A percentile compares a stretch with the other conserved stretches of the same genome.
Evolutionary conservation across 2,329 filamentous ascomycete genomes (phyloP).

Genomic region (Tympanopsis confertula): DNA sequence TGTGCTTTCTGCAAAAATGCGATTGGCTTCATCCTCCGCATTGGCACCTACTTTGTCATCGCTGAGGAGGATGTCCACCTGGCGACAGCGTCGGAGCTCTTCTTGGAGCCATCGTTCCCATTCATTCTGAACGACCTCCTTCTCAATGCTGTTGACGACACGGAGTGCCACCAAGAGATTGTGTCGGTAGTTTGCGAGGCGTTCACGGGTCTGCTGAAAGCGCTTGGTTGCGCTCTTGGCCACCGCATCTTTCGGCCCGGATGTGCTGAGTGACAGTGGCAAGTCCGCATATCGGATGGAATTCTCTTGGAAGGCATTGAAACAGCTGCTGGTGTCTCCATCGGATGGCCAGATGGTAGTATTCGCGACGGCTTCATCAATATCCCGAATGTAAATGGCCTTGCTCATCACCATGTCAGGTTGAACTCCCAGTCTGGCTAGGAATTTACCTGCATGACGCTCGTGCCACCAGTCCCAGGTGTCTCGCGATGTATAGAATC

Average conservation of each 20-base stretch:
- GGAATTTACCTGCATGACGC: slow-evolving; percentile 45
- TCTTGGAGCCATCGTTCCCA: slow-evolving; percentile 1
- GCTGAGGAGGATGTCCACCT: not conserved
- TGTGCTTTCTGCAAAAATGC: not conserved
- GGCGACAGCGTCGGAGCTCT: not conserved
- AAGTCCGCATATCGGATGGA: not conserved
- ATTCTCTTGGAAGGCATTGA: not conserved
- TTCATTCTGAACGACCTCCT: not conserved
- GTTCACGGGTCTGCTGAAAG: not conserved
- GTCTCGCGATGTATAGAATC: slow-evolving; percentile 42
- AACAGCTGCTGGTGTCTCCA: not conserved
- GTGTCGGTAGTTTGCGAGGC: not conserved
- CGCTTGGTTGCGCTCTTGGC: not conserved
- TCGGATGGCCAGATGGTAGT: slow-evolving; percentile 6
- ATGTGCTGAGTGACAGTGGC: not conserved
- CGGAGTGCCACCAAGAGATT: not conserved
- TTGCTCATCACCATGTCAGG: slow-evolving; percentile 45
- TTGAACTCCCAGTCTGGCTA: slow-evolving; percentile 43
- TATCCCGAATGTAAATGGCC: slow-evolving; percentile 45
- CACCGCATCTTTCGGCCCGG: not conserved
- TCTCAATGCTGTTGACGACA: not conserved
- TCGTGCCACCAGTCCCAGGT: slow-evolving; percentile 49
- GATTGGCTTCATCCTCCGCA: not conserved
- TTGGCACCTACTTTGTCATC: not conserved
- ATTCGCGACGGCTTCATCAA: slow-evolving; percentile 25